Base-by-base conservation (phyloP, 805 yeast genomes). In the Teunomyces stri region DNA sequence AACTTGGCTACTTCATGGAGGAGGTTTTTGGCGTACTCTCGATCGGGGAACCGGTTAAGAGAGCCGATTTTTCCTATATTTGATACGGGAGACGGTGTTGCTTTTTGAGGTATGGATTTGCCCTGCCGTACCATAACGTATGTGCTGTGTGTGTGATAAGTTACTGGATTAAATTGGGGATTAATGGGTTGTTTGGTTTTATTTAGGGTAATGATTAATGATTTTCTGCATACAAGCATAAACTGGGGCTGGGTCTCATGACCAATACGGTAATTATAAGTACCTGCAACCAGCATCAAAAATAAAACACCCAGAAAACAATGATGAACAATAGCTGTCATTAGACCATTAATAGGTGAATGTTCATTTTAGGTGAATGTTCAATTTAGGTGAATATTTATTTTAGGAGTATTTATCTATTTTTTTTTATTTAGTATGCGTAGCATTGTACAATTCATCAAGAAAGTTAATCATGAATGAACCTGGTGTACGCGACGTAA, bases 1-100 rank as follows among this genome's bases (percentile, higher is more conserved):
- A 75, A 65, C 21, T 72, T 75, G 2, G 92, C 91, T 12, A 89
- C 74, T 40, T 84, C 81, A 51, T 85, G 87, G 3, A 90, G 72
- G 35, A 87, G 53, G 13, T 79, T 78, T 28, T 57, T 58, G 4
- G 78, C 76, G 42, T 65, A 55, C 13, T 70, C 75, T 41, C 60
- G 59, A 52, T 73, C 75, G 3, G 65, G 53, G 45, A 57, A 70
- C 36, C 65, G 51, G 40, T 67, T 70, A 12, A 73, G 56, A 0
- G 73, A 62, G 1, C 72, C 76, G 6, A 73, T 71, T 35, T 65
- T 66, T 21, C 58, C 51, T 4, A 73, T 69, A 28, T 59, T 60
- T 3, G 71, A 50, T 3, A 66, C 66, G 2, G 76, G 76, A 10
- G 76, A 64, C 1, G 71, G 66, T 37, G 59, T 56, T 12, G 58